These are phyloP conservation scores for Xylariaceae sp. DNA, from an alignment of 2,329 filamentous ascomycete genomes.

Conservation along the genomic window DNA sequence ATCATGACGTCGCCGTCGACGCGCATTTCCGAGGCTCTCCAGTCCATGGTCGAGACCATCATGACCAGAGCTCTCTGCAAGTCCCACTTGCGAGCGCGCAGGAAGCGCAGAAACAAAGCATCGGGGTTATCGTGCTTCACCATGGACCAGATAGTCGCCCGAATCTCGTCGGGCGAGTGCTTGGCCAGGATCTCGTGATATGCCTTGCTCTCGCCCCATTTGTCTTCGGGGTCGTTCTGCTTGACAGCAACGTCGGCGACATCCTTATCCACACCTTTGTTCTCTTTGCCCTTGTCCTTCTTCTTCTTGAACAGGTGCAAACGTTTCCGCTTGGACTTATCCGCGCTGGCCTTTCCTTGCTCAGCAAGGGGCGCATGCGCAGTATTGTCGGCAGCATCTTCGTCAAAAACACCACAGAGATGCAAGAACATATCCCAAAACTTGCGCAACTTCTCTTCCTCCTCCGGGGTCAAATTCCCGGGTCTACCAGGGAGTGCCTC, in stretches of 20 bases:
- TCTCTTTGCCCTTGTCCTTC: constrained; percentile 51
- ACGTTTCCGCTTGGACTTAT: constrained; percentile 70
- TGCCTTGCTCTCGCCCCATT: constrained; percentile 84
- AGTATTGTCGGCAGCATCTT: constrained; percentile 33
- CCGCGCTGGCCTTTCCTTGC: constrained; percentile 30
- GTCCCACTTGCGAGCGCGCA: constrained; percentile 93
- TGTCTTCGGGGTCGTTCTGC: constrained; percentile 65
- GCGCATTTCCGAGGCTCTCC: constrained; percentile 76
- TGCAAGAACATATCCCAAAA: constrained; percentile 75
- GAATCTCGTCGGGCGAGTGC: constrained; percentile 70
- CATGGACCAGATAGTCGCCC: constrained; percentile 84
- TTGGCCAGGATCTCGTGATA: constrained; percentile 77
- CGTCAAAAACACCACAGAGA: constrained; percentile 60
- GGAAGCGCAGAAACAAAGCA: constrained; percentile 71
- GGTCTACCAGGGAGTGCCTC: constrained; percentile 61
- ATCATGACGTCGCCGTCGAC: constrained; percentile 85
- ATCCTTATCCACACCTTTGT: constrained; percentile 36
- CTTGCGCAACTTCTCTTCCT: constrained; percentile 82
- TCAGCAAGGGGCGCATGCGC: constrained; percentile 29
- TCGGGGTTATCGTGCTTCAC: constrained; percentile 94
- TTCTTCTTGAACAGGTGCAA: constrained; percentile 64
- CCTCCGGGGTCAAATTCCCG: constrained; percentile 81
- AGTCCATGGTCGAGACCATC: constrained; percentile 90
- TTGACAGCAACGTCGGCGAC: constrained; percentile 38
- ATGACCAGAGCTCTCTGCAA: constrained; percentile 89